Percentiles rank a stretch among this genome's conserved stretches.
These are phyloP conservation scores for Botrytis aclada DNA, from an alignment of 2,329 filamentous ascomycete species.

Conservation along the genomic window DNA sequence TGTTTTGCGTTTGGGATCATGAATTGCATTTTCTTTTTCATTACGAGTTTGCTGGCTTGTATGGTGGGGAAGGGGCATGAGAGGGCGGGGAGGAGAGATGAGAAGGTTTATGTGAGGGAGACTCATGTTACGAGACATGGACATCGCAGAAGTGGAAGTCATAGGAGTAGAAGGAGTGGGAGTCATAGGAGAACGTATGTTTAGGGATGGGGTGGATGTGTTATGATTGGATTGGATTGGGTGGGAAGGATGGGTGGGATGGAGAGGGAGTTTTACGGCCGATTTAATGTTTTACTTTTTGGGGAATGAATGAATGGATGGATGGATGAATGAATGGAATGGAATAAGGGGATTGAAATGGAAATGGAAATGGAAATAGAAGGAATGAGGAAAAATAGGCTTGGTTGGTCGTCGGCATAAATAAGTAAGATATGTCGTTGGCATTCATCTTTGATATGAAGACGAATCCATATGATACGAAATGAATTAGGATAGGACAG, in stretches of 20 bases:
- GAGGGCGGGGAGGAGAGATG: not conserved
- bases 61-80: conserved; percentile 26
- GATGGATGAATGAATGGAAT: not conserved
- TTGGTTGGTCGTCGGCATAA: not conserved
- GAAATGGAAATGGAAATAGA: not conserved
- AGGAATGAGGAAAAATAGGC: not conserved
- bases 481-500: not conserved
- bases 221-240: not conserved
- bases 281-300: not conserved
- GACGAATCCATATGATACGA: not conserved
- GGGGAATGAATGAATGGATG: not conserved
- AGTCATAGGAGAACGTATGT: conserved; percentile 35
- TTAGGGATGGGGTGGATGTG: conserved; percentile 17
- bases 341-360: not conserved
- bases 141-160: conserved; percentile 34
- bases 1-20: conserved; percentile 88
- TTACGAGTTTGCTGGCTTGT: conserved; percentile 69
- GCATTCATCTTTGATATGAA: not conserved
- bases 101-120: conserved; percentile 33
- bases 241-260: not conserved
- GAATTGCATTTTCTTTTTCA: conserved; percentile 75
- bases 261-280: not conserved
- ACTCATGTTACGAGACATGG: conserved; percentile 35
- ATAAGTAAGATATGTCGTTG: not conserved
- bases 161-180: conserved; percentile 35